These are phyloP conservation scores for Papiliotrema flavescens DNA, from an alignment of 1,284 basidiomycete genomes.

Conservation along the genomic window DNA sequence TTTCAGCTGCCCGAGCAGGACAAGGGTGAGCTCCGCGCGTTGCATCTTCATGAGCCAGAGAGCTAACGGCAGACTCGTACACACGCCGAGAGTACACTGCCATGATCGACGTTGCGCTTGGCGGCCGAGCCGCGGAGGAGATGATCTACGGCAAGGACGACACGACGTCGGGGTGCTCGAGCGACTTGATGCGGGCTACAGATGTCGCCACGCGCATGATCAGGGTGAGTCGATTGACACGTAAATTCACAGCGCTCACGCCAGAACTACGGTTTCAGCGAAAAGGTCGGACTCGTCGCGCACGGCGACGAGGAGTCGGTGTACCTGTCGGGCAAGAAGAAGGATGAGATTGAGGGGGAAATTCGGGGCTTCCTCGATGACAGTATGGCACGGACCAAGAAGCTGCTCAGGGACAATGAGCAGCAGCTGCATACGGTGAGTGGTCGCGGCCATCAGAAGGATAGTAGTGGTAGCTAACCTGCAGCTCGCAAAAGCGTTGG, in stretches of 20 bases:
- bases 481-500: constrained; percentile 78
- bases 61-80: constrained; percentile 40
- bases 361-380: constrained; percentile 68
- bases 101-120: constrained; percentile 83
- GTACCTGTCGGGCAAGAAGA: constrained; percentile 65
- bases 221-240: constrained; percentile 56
- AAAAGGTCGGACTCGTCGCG: constrained; percentile 71
- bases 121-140: constrained; percentile 89
- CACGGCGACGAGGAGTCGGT: constrained; percentile 70
- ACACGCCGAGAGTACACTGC: constrained; percentile 44
- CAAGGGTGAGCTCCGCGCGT: constrained; percentile 34
- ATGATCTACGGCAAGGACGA: constrained; percentile 83
- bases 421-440: constrained; percentile 74
- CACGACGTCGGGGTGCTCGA: constrained; percentile 84
- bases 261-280: constrained; percentile 73
- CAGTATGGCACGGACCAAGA: constrained; percentile 65
- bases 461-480: no score
- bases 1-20: constrained; percentile 82
- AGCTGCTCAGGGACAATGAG: constrained; percentile 66
- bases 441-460: no score
- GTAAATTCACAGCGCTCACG: neutral
- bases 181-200: constrained; percentile 77
- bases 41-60: neutral
- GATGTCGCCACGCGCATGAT: constrained; percentile 82
- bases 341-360: constrained; percentile 79